A percentile compares a stretch with the other conserved stretches of the same genome.
These are phyloP conservation scores for Lablab purpureus DNA, from an alignment of 306 rosid genomes.

Conservation along the genomic window DNA sequence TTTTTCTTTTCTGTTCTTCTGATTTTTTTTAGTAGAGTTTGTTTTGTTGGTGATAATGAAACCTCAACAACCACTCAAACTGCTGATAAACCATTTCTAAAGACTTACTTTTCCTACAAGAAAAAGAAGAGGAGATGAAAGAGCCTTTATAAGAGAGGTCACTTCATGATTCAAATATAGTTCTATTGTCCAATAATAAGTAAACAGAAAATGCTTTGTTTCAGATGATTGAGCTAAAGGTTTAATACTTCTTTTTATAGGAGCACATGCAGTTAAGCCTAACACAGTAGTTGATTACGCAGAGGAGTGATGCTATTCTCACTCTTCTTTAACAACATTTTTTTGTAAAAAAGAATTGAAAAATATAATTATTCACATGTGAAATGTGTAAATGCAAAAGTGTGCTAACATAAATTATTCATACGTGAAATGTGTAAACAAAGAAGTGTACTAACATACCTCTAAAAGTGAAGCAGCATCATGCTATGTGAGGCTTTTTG, in stretches of 20 bases:
- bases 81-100: conserved; percentile 9
- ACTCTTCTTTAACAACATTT: not conserved
- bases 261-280: not conserved
- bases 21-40: not conserved
- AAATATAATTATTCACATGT: not conserved
- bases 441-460: not conserved
- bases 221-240: not conserved
- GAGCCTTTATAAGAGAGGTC: not conserved
- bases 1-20: not conserved
- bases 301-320: not conserved
- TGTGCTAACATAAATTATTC: not conserved
- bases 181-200: not conserved
- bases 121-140: not conserved
- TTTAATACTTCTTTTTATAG: not conserved
- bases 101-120: not conserved
- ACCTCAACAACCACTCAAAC: not conserved
- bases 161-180: not conserved
- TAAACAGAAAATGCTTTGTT: not conserved
- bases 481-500: not conserved
- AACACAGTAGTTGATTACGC: not conserved
- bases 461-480: conserved; percentile 33
- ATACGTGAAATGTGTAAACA: not conserved
- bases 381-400: not conserved
- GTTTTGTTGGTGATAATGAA: conserved; percentile 17
- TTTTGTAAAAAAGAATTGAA: not conserved